phyloP scores from a whole-genome alignment of 1,284 basidiomycete species.

The Prillingera fragicola region DNA sequence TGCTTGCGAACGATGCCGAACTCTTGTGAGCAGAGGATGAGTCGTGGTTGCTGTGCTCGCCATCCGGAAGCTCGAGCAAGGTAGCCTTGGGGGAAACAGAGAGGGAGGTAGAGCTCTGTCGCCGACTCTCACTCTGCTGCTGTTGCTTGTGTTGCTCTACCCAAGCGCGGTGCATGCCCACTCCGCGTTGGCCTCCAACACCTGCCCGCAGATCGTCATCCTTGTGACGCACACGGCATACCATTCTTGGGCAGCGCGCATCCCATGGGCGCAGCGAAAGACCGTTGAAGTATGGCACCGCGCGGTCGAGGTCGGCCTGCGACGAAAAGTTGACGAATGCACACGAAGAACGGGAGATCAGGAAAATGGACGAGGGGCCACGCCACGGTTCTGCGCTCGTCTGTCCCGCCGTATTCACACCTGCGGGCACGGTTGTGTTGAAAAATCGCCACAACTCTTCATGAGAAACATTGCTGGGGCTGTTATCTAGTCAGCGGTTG shows the following conservation, averaged over 20 bases:
- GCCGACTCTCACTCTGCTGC: slow-evolving; percentile 12
- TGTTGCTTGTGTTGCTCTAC: slow-evolving; percentile 54
- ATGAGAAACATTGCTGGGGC: slow-evolving; percentile 65
- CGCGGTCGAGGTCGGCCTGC: slow-evolving; percentile 59
- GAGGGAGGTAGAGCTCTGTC: too few species aligned
- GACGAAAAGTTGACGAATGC: slow-evolving; percentile 84
- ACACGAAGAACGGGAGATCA: slow-evolving; percentile 86
- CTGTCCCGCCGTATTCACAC: slow-evolving; percentile 8
- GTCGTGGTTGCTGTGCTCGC: slow-evolving; percentile 6
- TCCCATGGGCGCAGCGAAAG: slow-evolving; percentile 53
- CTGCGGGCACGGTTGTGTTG: slow-evolving; percentile 47
- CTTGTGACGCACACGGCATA: slow-evolving; percentile 75
- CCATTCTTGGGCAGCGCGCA: slow-evolving; percentile 66
- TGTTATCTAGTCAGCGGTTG: slow-evolving; percentile 14
- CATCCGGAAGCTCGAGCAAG: slow-evolving; percentile 25
- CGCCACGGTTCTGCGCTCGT: slow-evolving; percentile 36
- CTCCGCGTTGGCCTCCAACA: slow-evolving; percentile 83
- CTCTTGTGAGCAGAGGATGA: slow-evolving; percentile 41
- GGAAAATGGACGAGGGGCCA: slow-evolving; percentile 80
- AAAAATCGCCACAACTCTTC: slow-evolving; percentile 89
- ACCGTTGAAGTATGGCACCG: slow-evolving; percentile 65
- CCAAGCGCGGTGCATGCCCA: slow-evolving; percentile 76
- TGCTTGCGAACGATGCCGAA: slow-evolving; percentile 56
- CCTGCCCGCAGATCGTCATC: slow-evolving; percentile 86
- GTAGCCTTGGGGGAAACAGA: slow-evolving; percentile 29